phyloP scores from a whole-genome alignment of 441 rosid genomes.

The Omphalea diandra region DNA sequence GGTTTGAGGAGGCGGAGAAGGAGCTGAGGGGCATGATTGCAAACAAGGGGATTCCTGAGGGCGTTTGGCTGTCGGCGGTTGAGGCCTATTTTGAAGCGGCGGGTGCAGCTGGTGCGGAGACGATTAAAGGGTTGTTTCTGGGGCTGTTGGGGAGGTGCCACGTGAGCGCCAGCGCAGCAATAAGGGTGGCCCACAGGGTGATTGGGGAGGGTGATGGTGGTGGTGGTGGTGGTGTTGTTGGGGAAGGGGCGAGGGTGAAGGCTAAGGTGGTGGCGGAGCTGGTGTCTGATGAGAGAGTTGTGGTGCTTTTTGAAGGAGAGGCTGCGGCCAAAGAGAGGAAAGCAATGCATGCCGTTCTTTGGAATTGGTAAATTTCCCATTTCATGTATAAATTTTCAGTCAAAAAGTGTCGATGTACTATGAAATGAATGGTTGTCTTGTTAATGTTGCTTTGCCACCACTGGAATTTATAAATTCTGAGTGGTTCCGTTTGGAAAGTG shows the following conservation, averaged over 20 bases:
- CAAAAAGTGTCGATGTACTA: neutral
- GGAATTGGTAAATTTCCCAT: slow-evolving; percentile 80
- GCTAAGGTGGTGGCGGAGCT: slow-evolving; percentile 73
- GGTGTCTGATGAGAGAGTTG: slow-evolving; percentile 80
- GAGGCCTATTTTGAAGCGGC: slow-evolving; percentile 84
- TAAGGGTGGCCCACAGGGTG: slow-evolving; percentile 68
- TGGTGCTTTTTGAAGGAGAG: slow-evolving; percentile 65
- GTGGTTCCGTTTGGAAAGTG: too few species aligned
- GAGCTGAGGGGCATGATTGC: slow-evolving; percentile 86
- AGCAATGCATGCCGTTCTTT: slow-evolving; percentile 82
- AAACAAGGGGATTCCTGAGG: slow-evolving; percentile 80
- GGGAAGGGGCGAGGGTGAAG: slow-evolving; percentile 57
- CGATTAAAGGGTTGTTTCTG: slow-evolving; percentile 75
- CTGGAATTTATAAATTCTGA: neutral
- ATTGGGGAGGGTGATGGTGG: slow-evolving; percentile 42
- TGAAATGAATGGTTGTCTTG: neutral
- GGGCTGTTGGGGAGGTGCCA: slow-evolving; percentile 85
- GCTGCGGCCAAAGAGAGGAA: slow-evolving; percentile 57
- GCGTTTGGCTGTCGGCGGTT: slow-evolving; percentile 92
- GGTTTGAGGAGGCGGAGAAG: slow-evolving; percentile 78
- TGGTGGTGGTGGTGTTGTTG: too few species aligned
- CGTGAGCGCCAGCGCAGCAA: slow-evolving; percentile 78
- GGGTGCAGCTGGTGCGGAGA: slow-evolving; percentile 90
- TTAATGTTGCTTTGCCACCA: neutral
- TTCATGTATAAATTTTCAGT: neutral